A percentile compares a stretch with the other conserved stretches of the same genome.
Evolutionary conservation across 129 eudicot species (phyloP).

Genomic region (Chrysanthemum lavandulifolium): DNA sequence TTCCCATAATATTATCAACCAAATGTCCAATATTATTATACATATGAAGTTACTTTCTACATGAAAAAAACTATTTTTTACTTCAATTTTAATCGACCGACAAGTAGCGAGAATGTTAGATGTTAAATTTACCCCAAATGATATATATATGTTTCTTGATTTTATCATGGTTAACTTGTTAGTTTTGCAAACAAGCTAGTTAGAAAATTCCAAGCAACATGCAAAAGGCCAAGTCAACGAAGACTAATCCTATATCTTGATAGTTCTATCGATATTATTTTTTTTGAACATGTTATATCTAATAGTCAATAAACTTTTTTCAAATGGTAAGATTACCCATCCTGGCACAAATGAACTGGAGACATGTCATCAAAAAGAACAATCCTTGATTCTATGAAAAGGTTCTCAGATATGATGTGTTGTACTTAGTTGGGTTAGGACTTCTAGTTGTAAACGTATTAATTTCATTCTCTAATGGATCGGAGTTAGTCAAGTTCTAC

Average conservation of each 20-base stretch:
- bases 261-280: too few species aligned
- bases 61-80: neutral
- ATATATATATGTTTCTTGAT: neutral
- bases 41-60: neutral
- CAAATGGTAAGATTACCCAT: neutral
- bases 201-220: neutral
- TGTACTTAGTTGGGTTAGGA: neutral
- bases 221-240: neutral
- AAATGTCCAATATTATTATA: constrained; percentile 3
- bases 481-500: too few species aligned
- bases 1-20: constrained; percentile 21
- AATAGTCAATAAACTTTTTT: neutral
- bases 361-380: neutral
- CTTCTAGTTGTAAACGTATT: too few species aligned
- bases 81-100: neutral
- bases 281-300: too few species aligned
- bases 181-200: neutral
- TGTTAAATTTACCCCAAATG: neutral
- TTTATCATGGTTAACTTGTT: neutral
- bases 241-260: too few species aligned
- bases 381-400: neutral
- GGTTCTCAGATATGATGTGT: too few species aligned
- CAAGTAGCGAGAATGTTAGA: neutral
- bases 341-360: neutral
- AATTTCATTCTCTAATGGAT: too few species aligned